Conservation (phyloP, 2,329 filamentous ascomycete species). For the Ophiostoma pallidulum region DNA sequence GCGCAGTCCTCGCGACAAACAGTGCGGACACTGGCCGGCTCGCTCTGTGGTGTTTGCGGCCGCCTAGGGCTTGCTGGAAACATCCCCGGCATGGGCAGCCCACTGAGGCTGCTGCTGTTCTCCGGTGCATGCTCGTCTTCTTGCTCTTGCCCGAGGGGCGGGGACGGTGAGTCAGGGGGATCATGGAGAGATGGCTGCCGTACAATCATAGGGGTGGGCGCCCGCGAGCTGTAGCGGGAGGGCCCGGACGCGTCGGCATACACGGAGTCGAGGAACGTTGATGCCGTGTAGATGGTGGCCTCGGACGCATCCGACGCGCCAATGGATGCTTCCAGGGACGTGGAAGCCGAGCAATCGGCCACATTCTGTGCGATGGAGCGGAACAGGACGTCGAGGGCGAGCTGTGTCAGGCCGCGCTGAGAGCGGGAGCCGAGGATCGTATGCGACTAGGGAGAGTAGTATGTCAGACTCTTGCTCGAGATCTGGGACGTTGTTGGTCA, state of each 20-base stretch:
- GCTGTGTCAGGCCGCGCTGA: conserved; percentile 83
- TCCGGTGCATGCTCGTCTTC: background rate
- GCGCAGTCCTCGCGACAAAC: conserved; percentile 26
- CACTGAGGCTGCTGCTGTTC: conserved; percentile 15
- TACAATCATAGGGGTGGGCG: conserved; percentile 62
- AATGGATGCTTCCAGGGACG: conserved; percentile 62
- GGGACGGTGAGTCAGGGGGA: conserved; percentile 25
- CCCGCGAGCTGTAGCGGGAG: conserved; percentile 53
- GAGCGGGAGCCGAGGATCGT: conserved; percentile 84
- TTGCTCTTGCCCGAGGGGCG: background rate
- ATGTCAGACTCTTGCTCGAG: background rate
- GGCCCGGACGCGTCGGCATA: conserved; percentile 56
- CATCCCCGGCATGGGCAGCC: conserved; percentile 16
- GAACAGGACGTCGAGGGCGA: conserved; percentile 84
- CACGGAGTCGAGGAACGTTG: conserved; percentile 67
- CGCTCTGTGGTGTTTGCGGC: conserved; percentile 18
- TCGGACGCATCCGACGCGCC: conserved; percentile 72
- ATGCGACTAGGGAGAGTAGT: conserved; percentile 68
- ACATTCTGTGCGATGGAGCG: conserved; percentile 66
- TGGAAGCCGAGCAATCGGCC: conserved; percentile 49
- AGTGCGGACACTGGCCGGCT: conserved; percentile 36
- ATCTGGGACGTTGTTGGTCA: no score
- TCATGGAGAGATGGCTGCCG: conserved; percentile 36
- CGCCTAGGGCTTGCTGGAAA: conserved; percentile 16
- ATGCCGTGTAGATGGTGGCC: conserved; percentile 63